These are phyloP conservation scores for Halophytophthora batemanensis DNA, from an alignment of 352 stramenopile species.

Conservation along the genomic window DNA sequence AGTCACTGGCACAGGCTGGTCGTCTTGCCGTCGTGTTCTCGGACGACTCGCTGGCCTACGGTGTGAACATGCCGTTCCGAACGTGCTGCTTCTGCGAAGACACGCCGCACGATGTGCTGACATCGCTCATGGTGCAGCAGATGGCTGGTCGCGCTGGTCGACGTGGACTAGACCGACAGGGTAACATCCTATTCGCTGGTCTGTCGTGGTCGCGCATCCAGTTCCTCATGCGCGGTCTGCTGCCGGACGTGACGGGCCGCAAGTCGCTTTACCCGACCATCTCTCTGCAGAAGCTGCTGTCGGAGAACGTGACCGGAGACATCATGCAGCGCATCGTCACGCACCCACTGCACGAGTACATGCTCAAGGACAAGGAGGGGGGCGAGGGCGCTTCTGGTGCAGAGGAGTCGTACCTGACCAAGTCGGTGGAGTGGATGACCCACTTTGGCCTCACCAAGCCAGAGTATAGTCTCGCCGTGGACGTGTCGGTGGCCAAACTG, in stretches of 20 bases:
- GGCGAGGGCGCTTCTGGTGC: slow-evolving; percentile 15
- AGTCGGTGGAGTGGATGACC: slow-evolving; percentile 89
- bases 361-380: slow-evolving; percentile 35
- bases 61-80: slow-evolving; percentile 99
- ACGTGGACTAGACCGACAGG: slow-evolving; percentile 96
- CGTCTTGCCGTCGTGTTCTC: slow-evolving; percentile 97
- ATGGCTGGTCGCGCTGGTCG: slow-evolving; percentile 98
- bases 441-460: slow-evolving; percentile 80
- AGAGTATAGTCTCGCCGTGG: slow-evolving; percentile 68
- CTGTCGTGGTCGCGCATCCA: slow-evolving; percentile 95
- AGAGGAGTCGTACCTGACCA: slow-evolving; percentile 76
- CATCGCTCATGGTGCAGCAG: slow-evolving; percentile 97
- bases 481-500: slow-evolving; percentile 73
- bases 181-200: slow-evolving; percentile 96
- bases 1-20: slow-evolving; percentile 95
- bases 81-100: slow-evolving; percentile 98
- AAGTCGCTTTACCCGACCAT: slow-evolving; percentile 93
- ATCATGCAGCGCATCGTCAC: slow-evolving; percentile 87
- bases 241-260: slow-evolving; percentile 93
- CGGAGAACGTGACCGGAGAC: slow-evolving; percentile 87
- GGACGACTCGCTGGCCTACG: slow-evolving; percentile 97
- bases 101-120: slow-evolving; percentile 91
- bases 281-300: slow-evolving; percentile 89
- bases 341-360: slow-evolving; percentile 82
- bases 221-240: slow-evolving; percentile 95